phyloP scores from a whole-genome alignment of 768 basidiomycete genomes.

The Leccinum olivaceopallidum region DNA sequence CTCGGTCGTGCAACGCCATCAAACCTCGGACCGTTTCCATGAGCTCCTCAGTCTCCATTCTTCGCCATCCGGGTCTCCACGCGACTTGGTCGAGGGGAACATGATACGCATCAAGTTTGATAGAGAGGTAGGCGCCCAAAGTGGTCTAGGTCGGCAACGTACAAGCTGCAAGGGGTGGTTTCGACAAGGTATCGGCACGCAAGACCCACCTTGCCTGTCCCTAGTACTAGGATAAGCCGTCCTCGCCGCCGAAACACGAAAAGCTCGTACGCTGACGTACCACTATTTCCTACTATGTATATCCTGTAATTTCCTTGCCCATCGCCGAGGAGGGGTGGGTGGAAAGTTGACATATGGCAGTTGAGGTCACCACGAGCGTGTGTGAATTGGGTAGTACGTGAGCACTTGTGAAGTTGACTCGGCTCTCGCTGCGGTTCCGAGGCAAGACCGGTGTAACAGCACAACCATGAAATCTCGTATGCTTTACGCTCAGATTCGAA shows the following conservation, averaged over 20 bases:
- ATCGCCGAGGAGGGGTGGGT: slow-evolving; percentile 41
- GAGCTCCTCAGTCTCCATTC: slow-evolving; percentile 30
- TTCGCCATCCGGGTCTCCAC: slow-evolving; percentile 53
- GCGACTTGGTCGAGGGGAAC: slow-evolving; percentile 48
- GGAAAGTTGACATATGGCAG: slow-evolving; percentile 12
- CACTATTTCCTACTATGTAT: slow-evolving; percentile 52
- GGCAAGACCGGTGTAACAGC: neutral
- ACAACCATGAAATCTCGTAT: neutral
- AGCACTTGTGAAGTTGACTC: slow-evolving; percentile 3
- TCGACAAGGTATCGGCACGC: neutral
- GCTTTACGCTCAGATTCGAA: neutral
- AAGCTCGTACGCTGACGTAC: slow-evolving; percentile 32
- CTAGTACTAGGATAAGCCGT: slow-evolving; percentile 19
- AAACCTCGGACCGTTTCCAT: slow-evolving; percentile 18
- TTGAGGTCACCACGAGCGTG: neutral
- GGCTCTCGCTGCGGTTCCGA: slow-evolving; percentile 5
- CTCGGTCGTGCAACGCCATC: slow-evolving; percentile 33
- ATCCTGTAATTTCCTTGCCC: slow-evolving; percentile 47
- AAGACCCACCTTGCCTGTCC: slow-evolving; percentile 40
- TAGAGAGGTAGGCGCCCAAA: slow-evolving; percentile 43
- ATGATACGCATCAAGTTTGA: slow-evolving; percentile 43
- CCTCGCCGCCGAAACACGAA: slow-evolving; percentile 1
- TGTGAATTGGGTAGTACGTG: neutral
- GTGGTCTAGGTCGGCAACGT: slow-evolving; percentile 44
- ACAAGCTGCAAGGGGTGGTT: neutral